phyloP scores from a whole-genome alignment of 2,329 filamentous ascomycete genomes.

The Gyromitra esculenta region DNA sequence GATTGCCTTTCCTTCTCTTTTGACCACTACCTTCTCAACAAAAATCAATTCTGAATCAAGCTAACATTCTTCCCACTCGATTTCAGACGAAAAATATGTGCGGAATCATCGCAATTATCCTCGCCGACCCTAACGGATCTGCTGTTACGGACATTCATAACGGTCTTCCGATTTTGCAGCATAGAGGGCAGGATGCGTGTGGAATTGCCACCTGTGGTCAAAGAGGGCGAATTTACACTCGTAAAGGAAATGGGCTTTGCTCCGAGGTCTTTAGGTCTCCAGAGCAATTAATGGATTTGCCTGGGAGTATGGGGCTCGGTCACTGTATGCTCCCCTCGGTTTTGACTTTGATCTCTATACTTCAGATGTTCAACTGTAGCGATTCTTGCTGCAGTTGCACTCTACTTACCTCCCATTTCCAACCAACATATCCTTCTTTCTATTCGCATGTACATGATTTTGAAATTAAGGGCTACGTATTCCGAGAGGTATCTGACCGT shows the following conservation, averaged over 20 bases:
- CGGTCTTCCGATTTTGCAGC: slow-evolving; percentile 75
- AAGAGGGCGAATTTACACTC: slow-evolving; percentile 84
- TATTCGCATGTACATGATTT: slow-evolving; percentile 29
- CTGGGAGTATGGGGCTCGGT: slow-evolving; percentile 85
- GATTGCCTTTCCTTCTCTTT: slow-evolving; percentile 47
- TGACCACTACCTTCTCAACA: background rate
- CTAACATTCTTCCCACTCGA: slow-evolving; percentile 3
- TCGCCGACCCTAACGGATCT: slow-evolving; percentile 66
- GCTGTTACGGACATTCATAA: slow-evolving; percentile 76
- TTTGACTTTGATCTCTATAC: slow-evolving; percentile 25
- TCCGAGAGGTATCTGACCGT: slow-evolving; percentile 39
- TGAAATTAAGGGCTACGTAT: slow-evolving; percentile 30
- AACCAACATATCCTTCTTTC: slow-evolving; percentile 8
- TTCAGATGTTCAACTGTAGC: slow-evolving; percentile 11
- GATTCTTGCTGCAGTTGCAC: background rate
- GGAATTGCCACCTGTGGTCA: slow-evolving; percentile 80
- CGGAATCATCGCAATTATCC: slow-evolving; percentile 70
- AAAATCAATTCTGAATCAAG: background rate
- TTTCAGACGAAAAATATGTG: slow-evolving; percentile 65
- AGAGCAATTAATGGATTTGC: slow-evolving; percentile 75
- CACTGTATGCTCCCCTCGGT: slow-evolving; percentile 64
- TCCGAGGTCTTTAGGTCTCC: slow-evolving; percentile 86
- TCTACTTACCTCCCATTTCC: background rate
- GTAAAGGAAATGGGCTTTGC: slow-evolving; percentile 90
- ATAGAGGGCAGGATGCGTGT: slow-evolving; percentile 73